phyloP scores from a whole-genome alignment of 2,329 filamentous ascomycete species.

The Verruconis gallopava region DNA sequence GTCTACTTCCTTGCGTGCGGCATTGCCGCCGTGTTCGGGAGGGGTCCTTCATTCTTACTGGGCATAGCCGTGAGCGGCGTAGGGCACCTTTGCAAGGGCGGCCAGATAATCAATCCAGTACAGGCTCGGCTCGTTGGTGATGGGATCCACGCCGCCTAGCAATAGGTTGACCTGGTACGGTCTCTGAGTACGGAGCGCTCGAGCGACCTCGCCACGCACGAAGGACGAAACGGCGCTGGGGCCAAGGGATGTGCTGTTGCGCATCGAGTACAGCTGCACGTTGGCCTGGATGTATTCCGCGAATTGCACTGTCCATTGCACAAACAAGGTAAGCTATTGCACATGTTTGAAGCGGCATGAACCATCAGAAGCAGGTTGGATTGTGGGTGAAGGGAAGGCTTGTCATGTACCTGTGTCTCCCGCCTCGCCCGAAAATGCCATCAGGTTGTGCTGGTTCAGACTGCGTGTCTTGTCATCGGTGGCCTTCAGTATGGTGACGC shows the following conservation, averaged over 20 bases:
- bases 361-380: conserved; percentile 1
- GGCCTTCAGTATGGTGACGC: conserved; percentile 88
- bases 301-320: conserved; percentile 64
- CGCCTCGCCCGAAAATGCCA: conserved; percentile 92
- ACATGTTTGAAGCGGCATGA: background rate
- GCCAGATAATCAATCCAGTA: conserved; percentile 98
- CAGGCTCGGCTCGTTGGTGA: conserved; percentile 77
- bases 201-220: conserved; percentile 84
- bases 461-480: conserved; percentile 91
- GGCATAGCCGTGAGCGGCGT: conserved; percentile 95
- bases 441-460: conserved; percentile 85
- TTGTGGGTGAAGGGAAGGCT: background rate
- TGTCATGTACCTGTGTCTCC: conserved; percentile 68
- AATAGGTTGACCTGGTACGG: conserved; percentile 96
- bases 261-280: conserved; percentile 95
- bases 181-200: conserved; percentile 77
- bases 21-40: no score
- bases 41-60: no score
- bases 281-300: conserved; percentile 99
- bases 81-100: conserved; percentile 73
- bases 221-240: conserved; percentile 84
- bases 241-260: conserved; percentile 84
- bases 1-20: no score
- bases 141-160: conserved; percentile 84
- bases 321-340: background rate